phyloP scores from a whole-genome alignment of 495 filamentous ascomycete species.

The Pseudomonodictys pantanalensis region DNA sequence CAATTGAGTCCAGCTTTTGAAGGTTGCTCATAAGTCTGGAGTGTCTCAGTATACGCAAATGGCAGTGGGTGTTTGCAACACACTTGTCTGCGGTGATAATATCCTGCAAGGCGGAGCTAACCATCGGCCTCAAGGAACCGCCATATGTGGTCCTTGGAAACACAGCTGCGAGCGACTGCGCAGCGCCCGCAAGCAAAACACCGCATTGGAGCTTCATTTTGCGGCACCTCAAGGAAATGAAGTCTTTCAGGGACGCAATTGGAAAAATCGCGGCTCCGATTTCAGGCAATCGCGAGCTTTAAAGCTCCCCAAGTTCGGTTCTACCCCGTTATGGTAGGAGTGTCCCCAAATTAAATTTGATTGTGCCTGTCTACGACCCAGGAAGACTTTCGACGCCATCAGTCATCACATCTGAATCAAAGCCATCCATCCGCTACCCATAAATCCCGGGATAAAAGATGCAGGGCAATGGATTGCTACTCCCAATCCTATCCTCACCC shows the following conservation, averaged over 20 bases:
- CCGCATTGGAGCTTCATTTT: slow-evolving; percentile 16
- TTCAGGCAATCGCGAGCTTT: not conserved
- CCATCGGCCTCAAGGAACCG: slow-evolving; percentile 1
- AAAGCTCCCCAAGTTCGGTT: no score
- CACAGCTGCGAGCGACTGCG: slow-evolving; percentile 5
- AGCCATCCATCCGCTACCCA: no score
- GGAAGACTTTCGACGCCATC: no score
- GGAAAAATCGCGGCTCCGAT: not conserved
- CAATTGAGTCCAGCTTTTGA: slow-evolving; percentile 45
- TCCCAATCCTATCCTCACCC: no score
- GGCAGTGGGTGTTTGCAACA: not conserved
- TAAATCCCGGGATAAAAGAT: no score
- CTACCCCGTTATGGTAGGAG: no score
- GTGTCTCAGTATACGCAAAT: not conserved
- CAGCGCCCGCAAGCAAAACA: slow-evolving; percentile 8
- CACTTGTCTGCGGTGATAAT: slow-evolving; percentile 17
- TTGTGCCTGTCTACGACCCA: no score
- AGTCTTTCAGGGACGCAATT: not conserved
- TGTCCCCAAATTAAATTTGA: no score
- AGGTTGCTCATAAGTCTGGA: slow-evolving; percentile 38
- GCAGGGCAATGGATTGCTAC: no score
- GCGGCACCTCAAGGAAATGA: not conserved
- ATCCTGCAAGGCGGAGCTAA: slow-evolving; percentile 10
- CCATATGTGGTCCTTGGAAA: slow-evolving; percentile 7
- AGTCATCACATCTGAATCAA: no score